A percentile compares a stretch with the other conserved stretches of the same genome.
These are phyloP conservation scores for Xylaria sp. DNA, from an alignment of 2,329 filamentous ascomycete genomes.

Conservation along the genomic window DNA sequence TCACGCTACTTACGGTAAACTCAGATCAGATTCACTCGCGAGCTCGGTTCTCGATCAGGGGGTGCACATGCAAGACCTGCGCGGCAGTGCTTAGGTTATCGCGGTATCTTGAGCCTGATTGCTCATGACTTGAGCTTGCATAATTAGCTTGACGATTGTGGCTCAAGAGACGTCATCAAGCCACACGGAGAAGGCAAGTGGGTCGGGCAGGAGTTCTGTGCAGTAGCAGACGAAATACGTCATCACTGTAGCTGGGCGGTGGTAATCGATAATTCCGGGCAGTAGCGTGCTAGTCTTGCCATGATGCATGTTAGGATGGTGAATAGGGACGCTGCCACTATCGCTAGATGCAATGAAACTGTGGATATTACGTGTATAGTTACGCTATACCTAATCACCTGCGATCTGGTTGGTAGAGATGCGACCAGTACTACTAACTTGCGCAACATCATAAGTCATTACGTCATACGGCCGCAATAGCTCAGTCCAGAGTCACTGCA, in stretches of 20 bases:
- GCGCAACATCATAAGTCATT: not conserved
- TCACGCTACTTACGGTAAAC: not conserved
- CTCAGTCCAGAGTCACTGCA: no score
- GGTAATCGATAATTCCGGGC: slow-evolving; percentile 6
- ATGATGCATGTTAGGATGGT: not conserved
- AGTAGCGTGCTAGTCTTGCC: not conserved
- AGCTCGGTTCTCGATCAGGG: not conserved
- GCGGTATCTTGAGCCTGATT: not conserved
- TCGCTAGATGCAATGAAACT: slow-evolving; percentile 1
- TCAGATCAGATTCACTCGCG: not conserved
- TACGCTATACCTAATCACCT: not conserved
- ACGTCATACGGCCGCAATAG: slow-evolving; percentile 13
- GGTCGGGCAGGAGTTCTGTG: slow-evolving; percentile 17
- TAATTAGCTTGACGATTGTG: slow-evolving; percentile 20
- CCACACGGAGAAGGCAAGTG: slow-evolving; percentile 15
- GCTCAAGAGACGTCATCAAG: slow-evolving; percentile 33
- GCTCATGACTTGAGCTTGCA: slow-evolving; percentile 8
- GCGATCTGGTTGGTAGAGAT: not conserved
- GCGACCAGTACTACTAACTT: not conserved
- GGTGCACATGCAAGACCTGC: not conserved
- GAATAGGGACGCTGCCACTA: not conserved
- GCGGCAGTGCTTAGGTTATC: not conserved
- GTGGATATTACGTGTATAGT: not conserved
- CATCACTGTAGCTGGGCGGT: slow-evolving; percentile 21
- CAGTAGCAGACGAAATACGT: slow-evolving; percentile 20